These are phyloP conservation scores for Psilocybe cubensis DNA, from an alignment of 768 basidiomycete genomes.

Conservation along the genomic window DNA sequence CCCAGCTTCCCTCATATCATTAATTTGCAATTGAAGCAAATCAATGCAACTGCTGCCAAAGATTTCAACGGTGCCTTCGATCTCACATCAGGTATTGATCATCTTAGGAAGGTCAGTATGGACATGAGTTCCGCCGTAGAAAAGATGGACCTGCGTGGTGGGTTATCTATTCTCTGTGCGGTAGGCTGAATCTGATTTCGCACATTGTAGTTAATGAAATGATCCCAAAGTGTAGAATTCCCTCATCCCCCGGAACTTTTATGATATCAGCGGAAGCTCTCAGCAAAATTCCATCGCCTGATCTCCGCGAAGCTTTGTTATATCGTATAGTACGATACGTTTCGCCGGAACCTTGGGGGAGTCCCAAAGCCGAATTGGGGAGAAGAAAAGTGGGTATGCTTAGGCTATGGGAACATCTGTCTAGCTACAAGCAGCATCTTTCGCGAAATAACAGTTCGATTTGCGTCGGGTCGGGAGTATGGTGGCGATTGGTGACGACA, in stretches of 20 bases:
- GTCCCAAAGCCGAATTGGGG: constrained; percentile 59
- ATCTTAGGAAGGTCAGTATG: constrained; percentile 40
- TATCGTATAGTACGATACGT: constrained; percentile 67
- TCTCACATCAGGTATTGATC: constrained; percentile 33
- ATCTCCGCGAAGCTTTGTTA: constrained; percentile 45
- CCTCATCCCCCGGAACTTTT: constrained; percentile 55
- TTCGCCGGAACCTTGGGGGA: constrained; percentile 81
- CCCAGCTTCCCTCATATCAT: constrained; percentile 31
- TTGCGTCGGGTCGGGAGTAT: constrained; percentile 60
- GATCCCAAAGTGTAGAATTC: constrained; percentile 37
- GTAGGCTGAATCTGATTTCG: constrained; percentile 9
- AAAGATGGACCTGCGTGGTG: constrained; percentile 52
- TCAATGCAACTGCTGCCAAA: constrained; percentile 32
- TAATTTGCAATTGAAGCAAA: constrained; percentile 31
- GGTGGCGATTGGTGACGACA: constrained; percentile 61
- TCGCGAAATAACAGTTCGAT: constrained; percentile 23
- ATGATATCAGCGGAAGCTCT: constrained; percentile 44
- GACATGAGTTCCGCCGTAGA: constrained; percentile 38
- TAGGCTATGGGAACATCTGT: constrained; percentile 53
- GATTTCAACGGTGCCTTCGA: constrained; percentile 36
- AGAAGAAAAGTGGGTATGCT: constrained; percentile 50
- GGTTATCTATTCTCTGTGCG: constrained; percentile 1
- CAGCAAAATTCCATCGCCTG: constrained; percentile 32
- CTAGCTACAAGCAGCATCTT: constrained; percentile 35
- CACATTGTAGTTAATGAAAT: constrained; percentile 42